These are phyloP conservation scores for Fonsecaea pedrosoi DNA, from an alignment of 2,329 filamentous ascomycete genomes.

Conservation along the genomic window DNA sequence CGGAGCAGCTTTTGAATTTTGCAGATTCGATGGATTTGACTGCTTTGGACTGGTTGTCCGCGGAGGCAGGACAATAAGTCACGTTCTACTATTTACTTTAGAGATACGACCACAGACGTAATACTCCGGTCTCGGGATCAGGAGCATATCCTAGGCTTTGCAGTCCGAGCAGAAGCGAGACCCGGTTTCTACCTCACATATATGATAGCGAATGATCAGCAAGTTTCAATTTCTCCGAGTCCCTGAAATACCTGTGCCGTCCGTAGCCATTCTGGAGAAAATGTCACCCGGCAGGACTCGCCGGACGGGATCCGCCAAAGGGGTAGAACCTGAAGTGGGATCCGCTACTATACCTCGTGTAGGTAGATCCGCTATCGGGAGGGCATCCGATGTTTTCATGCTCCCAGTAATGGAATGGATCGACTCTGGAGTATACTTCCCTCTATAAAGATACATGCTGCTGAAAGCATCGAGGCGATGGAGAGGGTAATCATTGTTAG, in stretches of 20 bases:
- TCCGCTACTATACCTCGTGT: background rate
- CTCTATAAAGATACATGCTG: background rate
- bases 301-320: background rate
- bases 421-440: background rate
- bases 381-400: background rate
- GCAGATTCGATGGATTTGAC: conserved; percentile 36
- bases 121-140: background rate
- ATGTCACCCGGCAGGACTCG: background rate
- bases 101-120: background rate
- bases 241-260: background rate
- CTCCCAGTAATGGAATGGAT: background rate
- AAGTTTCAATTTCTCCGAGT: background rate
- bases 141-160: background rate
- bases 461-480: background rate
- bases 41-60: conserved; percentile 34
- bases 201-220: background rate
- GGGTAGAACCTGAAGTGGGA: background rate
- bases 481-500: background rate
- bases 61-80: background rate
- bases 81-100: too few species aligned
- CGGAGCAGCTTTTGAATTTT: conserved; percentile 36
- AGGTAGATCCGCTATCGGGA: background rate
- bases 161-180: background rate
- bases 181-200: background rate
- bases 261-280: background rate